Base-by-base conservation (phyloP, 352 stramenopile genomes). In the Phytopythium kandeliae region DNA sequence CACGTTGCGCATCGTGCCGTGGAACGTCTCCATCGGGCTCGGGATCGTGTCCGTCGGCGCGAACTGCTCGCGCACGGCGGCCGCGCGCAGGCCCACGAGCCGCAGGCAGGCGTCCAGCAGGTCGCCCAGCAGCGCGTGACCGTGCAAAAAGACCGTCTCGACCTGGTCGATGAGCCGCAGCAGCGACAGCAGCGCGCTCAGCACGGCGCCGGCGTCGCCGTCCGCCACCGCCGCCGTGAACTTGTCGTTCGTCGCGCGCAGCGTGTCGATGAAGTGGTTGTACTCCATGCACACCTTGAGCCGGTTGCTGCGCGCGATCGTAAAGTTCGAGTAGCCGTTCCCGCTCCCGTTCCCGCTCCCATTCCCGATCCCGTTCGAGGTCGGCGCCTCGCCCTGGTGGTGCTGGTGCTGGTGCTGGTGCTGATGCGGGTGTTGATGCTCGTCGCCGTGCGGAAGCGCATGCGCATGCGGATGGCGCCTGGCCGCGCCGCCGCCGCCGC, bases 201-300 rank as follows among this genome's bases (percentile, higher is more conserved):
- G 50, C 12, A 88, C 69, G 6, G 77, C 62, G 12, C 75, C 73
- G 1, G 74, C 69, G 51, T 90, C 76, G 1, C 73, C 68, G n/a
- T 85, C 70, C 1, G 44, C 10, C 11, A 72, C 57, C 31, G 74
- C 78, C 52, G 81, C 58, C 16, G 76, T 68, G 25, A 88, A 86
- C 37, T 88, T 88, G 44, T 86, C 77, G 33, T 71, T 63, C 15
- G 78, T 82, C 22, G 59, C 70, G 24, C 74, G 69, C 42, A 90
- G 62, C 36, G 76, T 80, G 45, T 90, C 77, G 57, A 88, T 90
- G 48, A 90, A 90, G 52, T 90, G 73, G 38, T 69, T 80, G 58
- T 88, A 86, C 51, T 90, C 79, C 55, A 90, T 72, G 28, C 65
- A 77, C 49, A 88, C 79, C 42, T 90, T 87, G 26, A 90, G 58